These are phyloP conservation scores for Aspergillus awamori DNA, from an alignment of 2,329 filamentous ascomycete species.

Conservation along the genomic window DNA sequence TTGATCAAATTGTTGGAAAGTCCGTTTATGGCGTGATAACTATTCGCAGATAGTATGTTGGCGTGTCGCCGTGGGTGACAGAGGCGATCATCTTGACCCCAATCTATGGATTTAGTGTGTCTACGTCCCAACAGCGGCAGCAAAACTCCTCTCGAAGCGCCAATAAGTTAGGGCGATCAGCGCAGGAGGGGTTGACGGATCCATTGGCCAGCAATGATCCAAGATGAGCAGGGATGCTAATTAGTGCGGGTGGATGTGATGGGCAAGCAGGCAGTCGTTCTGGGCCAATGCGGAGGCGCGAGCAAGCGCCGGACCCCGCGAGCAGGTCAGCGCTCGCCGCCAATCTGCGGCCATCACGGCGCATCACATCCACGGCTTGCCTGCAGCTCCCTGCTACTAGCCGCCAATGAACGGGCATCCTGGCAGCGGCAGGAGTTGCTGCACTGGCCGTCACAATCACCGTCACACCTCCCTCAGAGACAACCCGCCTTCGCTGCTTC, in stretches of 20 bases:
- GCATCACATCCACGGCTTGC: background rate
- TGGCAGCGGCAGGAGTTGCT: slow-evolving; percentile 25
- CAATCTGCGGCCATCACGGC: background rate
- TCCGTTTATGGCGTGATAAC: background rate
- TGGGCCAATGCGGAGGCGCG: slow-evolving; percentile 1
- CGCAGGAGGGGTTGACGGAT: background rate
- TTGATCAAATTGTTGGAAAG: slow-evolving; percentile 6
- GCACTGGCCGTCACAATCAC: slow-evolving; percentile 40
- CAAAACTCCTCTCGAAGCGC: background rate
- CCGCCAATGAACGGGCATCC: slow-evolving; percentile 19
- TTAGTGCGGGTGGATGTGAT: background rate
- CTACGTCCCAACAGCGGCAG: slow-evolving; percentile 6
- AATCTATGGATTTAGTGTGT: background rate
- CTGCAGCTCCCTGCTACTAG: background rate
- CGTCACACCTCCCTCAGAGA: slow-evolving; percentile 21
- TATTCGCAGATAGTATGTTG: slow-evolving; percentile 1
- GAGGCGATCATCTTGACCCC: background rate
- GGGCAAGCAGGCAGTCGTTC: background rate
- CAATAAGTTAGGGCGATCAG: slow-evolving; percentile 8
- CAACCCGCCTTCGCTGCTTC: slow-evolving; percentile 1
- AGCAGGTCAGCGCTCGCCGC: background rate
- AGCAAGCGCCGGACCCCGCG: slow-evolving; percentile 7
- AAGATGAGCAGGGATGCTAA: too few relatives aligned
- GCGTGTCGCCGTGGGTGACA: background rate
- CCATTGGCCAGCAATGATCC: background rate